A percentile compares a stretch with the other conserved stretches of the same genome.
Conservation (phyloP, 352 stramenopile genomes). For the Poterioochromonas sp. region DNA sequence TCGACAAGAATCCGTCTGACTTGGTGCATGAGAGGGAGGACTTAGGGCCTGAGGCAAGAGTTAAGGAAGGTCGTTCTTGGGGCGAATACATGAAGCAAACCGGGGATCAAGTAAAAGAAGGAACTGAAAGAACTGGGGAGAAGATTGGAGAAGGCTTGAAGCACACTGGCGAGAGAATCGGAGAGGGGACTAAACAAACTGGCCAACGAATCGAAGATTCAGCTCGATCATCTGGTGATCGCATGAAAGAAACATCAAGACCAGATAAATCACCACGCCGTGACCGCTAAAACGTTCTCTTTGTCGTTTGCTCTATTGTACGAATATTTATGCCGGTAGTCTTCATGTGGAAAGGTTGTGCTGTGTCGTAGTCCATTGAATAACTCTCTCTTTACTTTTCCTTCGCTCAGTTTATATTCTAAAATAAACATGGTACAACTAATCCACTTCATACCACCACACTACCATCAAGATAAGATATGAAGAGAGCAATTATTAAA, state of each 20-base stretch:
- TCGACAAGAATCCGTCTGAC: slow-evolving; percentile 10
- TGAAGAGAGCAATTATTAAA: too few relatives aligned
- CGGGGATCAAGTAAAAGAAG: slow-evolving; percentile 11
- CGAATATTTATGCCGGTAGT: slow-evolving; percentile 13
- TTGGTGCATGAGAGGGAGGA: slow-evolving; percentile 8
- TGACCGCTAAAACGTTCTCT: slow-evolving; percentile 11
- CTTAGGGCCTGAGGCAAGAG: slow-evolving; percentile 7
- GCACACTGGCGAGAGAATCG: slow-evolving; percentile 7
- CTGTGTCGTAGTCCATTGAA: slow-evolving; percentile 11
- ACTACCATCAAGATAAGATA: too few relatives aligned
- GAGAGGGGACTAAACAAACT: slow-evolving; percentile 11
- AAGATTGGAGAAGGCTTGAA: slow-evolving; percentile 13
- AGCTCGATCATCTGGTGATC: slow-evolving; percentile 10
- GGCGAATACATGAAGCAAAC: slow-evolving; percentile 11
- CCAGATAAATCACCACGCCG: slow-evolving; percentile 8
- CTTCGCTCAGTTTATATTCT: slow-evolving; percentile 14
- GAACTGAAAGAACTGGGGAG: slow-evolving; percentile 10
- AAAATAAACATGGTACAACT: slow-evolving; percentile 17
- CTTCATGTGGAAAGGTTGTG: slow-evolving; percentile 11
- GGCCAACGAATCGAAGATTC: slow-evolving; percentile 10
- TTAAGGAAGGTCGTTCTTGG: slow-evolving; percentile 11
- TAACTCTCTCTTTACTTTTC: slow-evolving; percentile 15
- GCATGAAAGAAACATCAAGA: slow-evolving; percentile 14
- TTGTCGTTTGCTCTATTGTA: slow-evolving; percentile 14
- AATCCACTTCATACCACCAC: slow-evolving; percentile 11